phyloP scores from a whole-genome alignment of 106 monocot species.

The Dioscorea dumetorum region DNA sequence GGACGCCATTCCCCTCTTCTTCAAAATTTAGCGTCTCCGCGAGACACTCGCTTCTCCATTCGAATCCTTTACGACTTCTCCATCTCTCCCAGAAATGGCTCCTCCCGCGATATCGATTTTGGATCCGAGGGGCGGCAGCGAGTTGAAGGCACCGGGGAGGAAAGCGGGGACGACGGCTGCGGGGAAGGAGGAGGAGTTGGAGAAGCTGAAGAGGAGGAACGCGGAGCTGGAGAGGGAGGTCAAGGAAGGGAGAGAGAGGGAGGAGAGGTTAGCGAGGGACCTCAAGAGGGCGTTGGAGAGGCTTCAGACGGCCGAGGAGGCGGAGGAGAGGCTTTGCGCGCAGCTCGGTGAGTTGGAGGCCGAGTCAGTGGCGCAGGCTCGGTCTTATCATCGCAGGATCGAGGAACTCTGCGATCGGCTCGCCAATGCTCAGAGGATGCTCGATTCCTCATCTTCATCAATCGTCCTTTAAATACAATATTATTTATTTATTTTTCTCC shows the following conservation, averaged over 20 bases:
- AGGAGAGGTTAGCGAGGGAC: slow-evolving; percentile 19
- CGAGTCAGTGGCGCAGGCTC: slow-evolving; percentile 21
- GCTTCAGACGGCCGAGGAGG: slow-evolving; percentile 28
- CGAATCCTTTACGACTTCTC: background rate
- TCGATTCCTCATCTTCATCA: slow-evolving; percentile 1
- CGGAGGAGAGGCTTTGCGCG: slow-evolving; percentile 32
- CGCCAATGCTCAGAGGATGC: background rate
- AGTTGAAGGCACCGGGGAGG: too few relatives aligned
- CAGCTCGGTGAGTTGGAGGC: slow-evolving; percentile 37
- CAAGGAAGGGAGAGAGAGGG: slow-evolving; percentile 23
- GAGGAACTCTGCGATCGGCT: slow-evolving; percentile 10
- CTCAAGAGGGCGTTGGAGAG: slow-evolving; percentile 14
- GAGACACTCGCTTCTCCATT: background rate
- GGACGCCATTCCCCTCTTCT: background rate
- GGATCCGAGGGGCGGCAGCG: background rate
- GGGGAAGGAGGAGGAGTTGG: background rate
- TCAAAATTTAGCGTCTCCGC: background rate
- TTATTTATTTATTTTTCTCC: too few relatives aligned
- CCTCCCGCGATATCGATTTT: background rate
- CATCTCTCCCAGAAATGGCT: background rate
- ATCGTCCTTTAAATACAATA: too few relatives aligned
- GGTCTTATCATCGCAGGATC: slow-evolving; percentile 13
- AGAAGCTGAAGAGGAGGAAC: slow-evolving; percentile 16
- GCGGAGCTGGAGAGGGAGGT: slow-evolving; percentile 20
- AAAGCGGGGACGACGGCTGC: too few relatives aligned